Evolutionary conservation across 2,329 filamentous ascomycete species (phyloP).

Genomic region (Fusarium marasasianum): DNA sequence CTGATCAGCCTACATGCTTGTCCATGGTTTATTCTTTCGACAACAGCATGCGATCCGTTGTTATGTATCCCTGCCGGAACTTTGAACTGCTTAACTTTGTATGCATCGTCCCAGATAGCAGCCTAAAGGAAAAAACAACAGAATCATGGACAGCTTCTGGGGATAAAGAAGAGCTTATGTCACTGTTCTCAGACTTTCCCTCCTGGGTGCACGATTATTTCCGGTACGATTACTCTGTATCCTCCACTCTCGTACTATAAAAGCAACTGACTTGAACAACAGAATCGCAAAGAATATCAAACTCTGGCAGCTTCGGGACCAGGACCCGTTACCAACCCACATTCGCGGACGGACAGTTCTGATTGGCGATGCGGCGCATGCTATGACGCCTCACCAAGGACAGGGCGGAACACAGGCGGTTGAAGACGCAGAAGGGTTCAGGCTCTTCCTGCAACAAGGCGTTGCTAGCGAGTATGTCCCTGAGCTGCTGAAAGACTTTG

Average conservation of each 20-base stretch:
- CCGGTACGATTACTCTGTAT: not conserved
- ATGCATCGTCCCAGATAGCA: not conserved
- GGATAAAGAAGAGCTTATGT: not conserved
- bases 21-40: not conserved
- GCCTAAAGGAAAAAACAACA: not conserved
- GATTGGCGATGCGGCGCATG: not conserved
- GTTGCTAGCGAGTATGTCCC: not conserved
- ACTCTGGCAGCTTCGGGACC: not conserved
- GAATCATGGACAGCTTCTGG: not conserved
- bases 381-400: not conserved
- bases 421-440: not conserved
- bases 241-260: not conserved
- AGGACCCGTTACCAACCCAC: not conserved
- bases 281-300: not conserved
- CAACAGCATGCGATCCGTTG: not conserved
- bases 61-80: not conserved
- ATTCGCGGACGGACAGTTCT: not conserved
- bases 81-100: not conserved
- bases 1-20: not conserved
- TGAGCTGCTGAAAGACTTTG: not conserved
- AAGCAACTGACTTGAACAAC: not conserved
- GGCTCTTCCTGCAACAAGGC: fast-evolving
- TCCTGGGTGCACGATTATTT: not conserved
- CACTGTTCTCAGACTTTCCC: not conserved
- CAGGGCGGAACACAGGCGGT: not conserved